Evolutionary conservation across 2,329 filamentous ascomycete species (phyloP), one percentile per base, ranked within the genome.

Genomic region (Diplodia mutila): DNA sequence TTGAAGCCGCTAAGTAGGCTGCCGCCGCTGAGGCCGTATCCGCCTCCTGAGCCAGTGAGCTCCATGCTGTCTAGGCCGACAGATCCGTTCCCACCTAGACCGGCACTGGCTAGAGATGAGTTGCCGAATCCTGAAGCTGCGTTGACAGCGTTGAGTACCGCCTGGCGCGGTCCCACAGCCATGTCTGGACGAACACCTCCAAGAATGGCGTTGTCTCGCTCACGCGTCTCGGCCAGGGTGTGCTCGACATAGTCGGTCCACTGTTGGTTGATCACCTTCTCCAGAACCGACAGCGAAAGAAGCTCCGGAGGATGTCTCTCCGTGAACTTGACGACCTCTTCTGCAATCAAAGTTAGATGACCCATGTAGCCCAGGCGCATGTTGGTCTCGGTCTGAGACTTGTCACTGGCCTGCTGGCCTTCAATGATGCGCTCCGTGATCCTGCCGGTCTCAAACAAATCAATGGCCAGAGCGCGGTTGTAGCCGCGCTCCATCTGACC

Each of bases 281-380:
- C 92, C 71, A 97, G 85, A 2, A 99, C 93, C 14, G 86, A 85
- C 69, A 92, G 90, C 0, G 93, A 95, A 11, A 98, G 85, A 23
- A 94, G 83, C 80, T 98, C 94, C 0, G 93, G 91, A 3, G 94
- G 91, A 78, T 97, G 92, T 66, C 95, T 89, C 79, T 97, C 95
- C 42, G 93, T 97, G 76, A 99, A 98, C 80, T 98, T 99, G 76
- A 98, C 93, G 21, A 99, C 95, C 79, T 99, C 95, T 79, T 99
- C 95, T 34, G 95, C 94, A 69, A 99, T 97, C 32, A 99, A 86
- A 0, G 95, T 99, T 61, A 99, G 84, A 78, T 99, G 95, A 3
- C 95, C 95, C 94, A 99, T 99, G 81, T 98, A 99, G 49, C 95
- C 95, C 78, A 98, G 89, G 59, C 95, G 90, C 80, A 97, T 97